Evolutionary conservation across 768 basidiomycete species (phyloP).

Genomic region (Pleurotus salmoneostramineus): DNA sequence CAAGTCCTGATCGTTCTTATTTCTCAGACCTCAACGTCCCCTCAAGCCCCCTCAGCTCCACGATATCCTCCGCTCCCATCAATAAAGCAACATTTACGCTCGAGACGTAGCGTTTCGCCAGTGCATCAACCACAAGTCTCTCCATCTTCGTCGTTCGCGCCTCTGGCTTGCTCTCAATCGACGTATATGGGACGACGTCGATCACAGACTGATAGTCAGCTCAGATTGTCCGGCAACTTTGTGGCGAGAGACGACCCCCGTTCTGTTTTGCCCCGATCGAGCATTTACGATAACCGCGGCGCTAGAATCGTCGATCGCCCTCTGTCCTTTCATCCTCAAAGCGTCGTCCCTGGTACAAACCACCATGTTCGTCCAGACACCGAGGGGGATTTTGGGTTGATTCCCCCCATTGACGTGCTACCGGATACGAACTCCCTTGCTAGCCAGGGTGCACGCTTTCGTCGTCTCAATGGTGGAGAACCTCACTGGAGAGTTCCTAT

Average conservation of each 20-base stretch:
- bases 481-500: not conserved
- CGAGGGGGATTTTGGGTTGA: not conserved
- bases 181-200: too few species aligned
- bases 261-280: too few species aligned
- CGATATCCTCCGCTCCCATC: not conserved
- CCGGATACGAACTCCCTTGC: not conserved
- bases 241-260: too few species aligned
- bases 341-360: not conserved
- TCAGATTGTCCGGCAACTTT: too few species aligned
- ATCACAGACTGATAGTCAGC: too few species aligned
- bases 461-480: not conserved
- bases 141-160: not conserved
- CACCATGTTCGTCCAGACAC: not conserved
- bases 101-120: not conserved
- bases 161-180: too few species aligned
- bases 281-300: not conserved
- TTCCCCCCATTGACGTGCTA: not conserved
- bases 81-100: not conserved
- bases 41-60: not conserved
- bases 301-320: not conserved
- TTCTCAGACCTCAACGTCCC: not conserved
- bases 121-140: not conserved
- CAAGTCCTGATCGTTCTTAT: too few species aligned
- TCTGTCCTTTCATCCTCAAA: not conserved
- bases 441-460: not conserved